Percentiles rank a stretch among this genome's conserved stretches.
Conservation (phyloP, 2,329 filamentous ascomycete genomes). For the Elsinoe fawcettii region DNA sequence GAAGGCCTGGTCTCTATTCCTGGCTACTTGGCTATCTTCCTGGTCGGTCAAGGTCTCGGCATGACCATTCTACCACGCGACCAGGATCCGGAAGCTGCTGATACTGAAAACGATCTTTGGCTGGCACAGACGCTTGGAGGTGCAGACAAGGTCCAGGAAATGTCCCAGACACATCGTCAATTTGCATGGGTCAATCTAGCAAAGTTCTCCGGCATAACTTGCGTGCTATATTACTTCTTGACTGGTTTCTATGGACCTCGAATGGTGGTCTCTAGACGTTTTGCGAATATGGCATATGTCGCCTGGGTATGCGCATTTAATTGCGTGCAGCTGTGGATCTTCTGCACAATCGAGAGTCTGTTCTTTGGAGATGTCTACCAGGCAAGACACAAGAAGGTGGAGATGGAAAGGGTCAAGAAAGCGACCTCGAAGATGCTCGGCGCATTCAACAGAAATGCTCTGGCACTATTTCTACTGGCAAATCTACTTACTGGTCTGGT, state of each 20-base stretch:
- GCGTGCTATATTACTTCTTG: constrained; percentile 58
- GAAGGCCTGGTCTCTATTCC: constrained; percentile 94
- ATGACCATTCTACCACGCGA: constrained; percentile 64
- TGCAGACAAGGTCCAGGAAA: constrained; percentile 15
- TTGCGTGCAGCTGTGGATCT: constrained; percentile 68
- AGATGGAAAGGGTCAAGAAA: constrained; percentile 55
- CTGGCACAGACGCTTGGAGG: constrained; percentile 28
- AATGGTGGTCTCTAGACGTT: constrained; percentile 71
- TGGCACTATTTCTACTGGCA: constrained; percentile 76
- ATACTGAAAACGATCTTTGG: constrained; percentile 32
- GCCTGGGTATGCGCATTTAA: constrained; percentile 93
- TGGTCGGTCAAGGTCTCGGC: constrained; percentile 78
- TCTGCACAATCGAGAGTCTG: constrained; percentile 66
- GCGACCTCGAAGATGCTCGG: constrained; percentile 76
- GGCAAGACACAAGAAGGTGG: constrained; percentile 45
- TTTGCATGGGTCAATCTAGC: constrained; percentile 44
- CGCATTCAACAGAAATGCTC: constrained; percentile 81
- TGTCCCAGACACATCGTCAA: constrained; percentile 15
- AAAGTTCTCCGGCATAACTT: constrained; percentile 61
- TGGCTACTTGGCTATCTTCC: constrained; percentile 90
- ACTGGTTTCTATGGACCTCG: constrained; percentile 67
- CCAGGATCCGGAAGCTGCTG: constrained; percentile 21
- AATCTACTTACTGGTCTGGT: constrained; percentile 85
- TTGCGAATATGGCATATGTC: constrained; percentile 90
- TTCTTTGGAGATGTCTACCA: constrained; percentile 69